Evolutionary conservation across 768 basidiomycete species (phyloP).

Genomic region (Infundibulicybe gibba): DNA sequence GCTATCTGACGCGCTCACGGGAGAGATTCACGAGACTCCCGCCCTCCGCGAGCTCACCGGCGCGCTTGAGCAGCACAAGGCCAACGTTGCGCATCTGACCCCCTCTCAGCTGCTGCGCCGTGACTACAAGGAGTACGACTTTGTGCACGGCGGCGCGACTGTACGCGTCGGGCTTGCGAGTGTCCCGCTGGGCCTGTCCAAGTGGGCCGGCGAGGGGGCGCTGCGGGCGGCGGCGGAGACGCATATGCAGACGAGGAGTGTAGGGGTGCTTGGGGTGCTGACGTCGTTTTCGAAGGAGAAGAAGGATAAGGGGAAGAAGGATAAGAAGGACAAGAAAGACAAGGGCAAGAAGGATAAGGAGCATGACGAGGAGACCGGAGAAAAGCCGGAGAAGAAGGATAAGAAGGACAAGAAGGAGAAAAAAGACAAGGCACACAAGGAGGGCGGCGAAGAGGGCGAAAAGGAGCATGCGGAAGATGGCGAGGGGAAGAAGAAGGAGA

Average conservation of each 20-base stretch:
- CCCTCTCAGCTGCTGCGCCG: slow-evolving; percentile 79
- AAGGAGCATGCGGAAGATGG: too few species aligned
- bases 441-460: too few species aligned
- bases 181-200: slow-evolving; percentile 66
- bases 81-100: slow-evolving; percentile 59
- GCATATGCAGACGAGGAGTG: slow-evolving; percentile 65
- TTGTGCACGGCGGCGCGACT: slow-evolving; percentile 21
- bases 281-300: slow-evolving; percentile 56
- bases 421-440: too few species aligned
- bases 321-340: too few species aligned
- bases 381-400: too few species aligned
- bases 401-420: too few species aligned
- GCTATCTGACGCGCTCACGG: slow-evolving; percentile 5
- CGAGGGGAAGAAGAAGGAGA: too few species aligned
- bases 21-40: slow-evolving; percentile 19
- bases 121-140: slow-evolving; percentile 89
- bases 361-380: too few species aligned
- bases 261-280: slow-evolving; percentile 76
- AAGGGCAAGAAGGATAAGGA: too few species aligned
- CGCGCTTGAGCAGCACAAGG: slow-evolving; percentile 55
- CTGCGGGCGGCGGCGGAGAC: slow-evolving; percentile 33
- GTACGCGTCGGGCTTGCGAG: slow-evolving; percentile 78
- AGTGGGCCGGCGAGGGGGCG: slow-evolving; percentile 45
- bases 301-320: too few species aligned
- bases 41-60: slow-evolving; percentile 47